Evolutionary conservation across 345 rosid genomes (phyloP), one percentile per base, ranked within the genome.

Genomic region (Tarenaya hassleriana): DNA sequence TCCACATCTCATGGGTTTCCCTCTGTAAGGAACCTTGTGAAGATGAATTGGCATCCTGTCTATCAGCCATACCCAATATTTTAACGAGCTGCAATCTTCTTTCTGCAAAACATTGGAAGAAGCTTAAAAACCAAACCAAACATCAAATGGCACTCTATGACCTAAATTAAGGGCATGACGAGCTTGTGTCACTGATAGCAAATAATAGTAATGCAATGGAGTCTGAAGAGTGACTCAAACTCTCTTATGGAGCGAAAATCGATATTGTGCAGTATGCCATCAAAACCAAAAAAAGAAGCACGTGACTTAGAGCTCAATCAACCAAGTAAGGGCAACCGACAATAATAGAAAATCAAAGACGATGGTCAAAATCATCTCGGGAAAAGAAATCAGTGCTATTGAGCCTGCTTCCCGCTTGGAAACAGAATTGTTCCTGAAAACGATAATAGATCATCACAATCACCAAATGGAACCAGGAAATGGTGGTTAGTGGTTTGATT

Each of bases 1-100:
- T 75, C 83, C 83, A 77, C 31, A 62, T 40, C 63, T 78, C 85
- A 51, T 64, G 56, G 52, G 72, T 70, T 69, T 73, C 77, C 21
- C 21, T 42, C 39, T 53, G 60, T 55, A 76, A 68, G 40, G 73
- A 64, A 52, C 63, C 69, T 60, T 68, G 54, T 50, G 61, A 45
- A 31, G 70, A 67, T 50, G 68, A 58, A 53, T 72, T 59, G 47
- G 65, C 33, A 61, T 68, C 78, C 45, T 78, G 82, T 70, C 72
- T 69, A 7, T 74, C 55, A 56, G 89, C 85, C 98, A 87, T 91
- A 50, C 45, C 57, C 64, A 33, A 34, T 32, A 38, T 40, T 64
- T 41, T 66, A 20, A 18, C 34, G 52, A 35, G 54, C 69, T 59
- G 27, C 16, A 66, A 52, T 10, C 29, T 24, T 5, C 29, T 24